A percentile compares a stretch with the other conserved stretches of the same genome.
Evolutionary conservation across 805 yeast species (phyloP).

Genomic region (Starmerella riodocensis): DNA sequence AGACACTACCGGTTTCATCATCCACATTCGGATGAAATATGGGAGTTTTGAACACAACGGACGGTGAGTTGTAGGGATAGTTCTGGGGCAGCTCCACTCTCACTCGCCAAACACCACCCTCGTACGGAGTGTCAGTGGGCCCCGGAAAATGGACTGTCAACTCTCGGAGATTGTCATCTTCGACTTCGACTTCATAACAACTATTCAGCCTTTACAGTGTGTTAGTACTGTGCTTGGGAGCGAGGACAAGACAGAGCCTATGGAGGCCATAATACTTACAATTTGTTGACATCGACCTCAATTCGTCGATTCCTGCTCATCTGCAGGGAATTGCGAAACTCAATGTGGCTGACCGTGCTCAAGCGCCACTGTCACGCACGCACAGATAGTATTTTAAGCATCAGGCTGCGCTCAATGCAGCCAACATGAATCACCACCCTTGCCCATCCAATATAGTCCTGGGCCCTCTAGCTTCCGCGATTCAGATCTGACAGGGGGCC

Average conservation of each 20-base stretch:
- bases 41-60: constrained; percentile 82
- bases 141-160: constrained; percentile 76
- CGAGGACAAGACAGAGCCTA: not conserved
- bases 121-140: constrained; percentile 77
- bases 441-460: too few species aligned
- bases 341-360: too few species aligned
- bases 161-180: constrained; percentile 76
- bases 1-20: constrained; percentile 75
- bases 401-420: too few species aligned
- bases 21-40: constrained; percentile 95
- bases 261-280: constrained; percentile 35
- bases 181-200: constrained; percentile 72
- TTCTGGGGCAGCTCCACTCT: constrained; percentile 91
- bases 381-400: too few species aligned
- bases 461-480: too few species aligned
- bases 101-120: constrained; percentile 78
- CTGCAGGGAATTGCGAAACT: not conserved
- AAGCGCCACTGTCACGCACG: too few species aligned
- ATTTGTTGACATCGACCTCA: constrained; percentile 91
- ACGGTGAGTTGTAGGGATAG: constrained; percentile 91
- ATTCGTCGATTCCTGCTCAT: constrained; percentile 45
- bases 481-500: too few species aligned
- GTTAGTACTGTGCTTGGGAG: not conserved
- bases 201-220: constrained; percentile 53
- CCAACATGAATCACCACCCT: too few species aligned